Conservation (phyloP, 169 alveolate species). For the Cryptosporidium ubiquitum region DNA sequence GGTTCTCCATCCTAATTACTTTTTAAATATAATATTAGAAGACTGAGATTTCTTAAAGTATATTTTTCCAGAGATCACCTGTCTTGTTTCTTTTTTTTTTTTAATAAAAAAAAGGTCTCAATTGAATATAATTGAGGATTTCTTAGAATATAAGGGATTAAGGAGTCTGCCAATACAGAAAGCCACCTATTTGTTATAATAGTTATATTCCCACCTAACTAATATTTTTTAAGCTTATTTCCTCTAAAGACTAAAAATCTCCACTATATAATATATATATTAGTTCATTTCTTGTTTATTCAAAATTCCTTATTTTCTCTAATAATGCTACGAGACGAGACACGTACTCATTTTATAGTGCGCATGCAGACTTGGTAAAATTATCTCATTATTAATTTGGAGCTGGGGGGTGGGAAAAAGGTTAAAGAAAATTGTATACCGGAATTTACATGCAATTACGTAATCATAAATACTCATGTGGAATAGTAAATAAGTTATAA, state of each 20-base stretch:
- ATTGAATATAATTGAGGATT: too few species aligned
- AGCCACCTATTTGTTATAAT: too few species aligned
- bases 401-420: neutral
- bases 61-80: neutral
- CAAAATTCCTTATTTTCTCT: neutral
- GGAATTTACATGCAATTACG: neutral
- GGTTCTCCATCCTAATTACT: neutral
- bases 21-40: too few species aligned
- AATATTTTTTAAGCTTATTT: too few species aligned
- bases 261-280: too few species aligned
- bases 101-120: too few species aligned
- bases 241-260: neutral
- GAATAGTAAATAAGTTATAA: neutral
- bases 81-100: neutral
- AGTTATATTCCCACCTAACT: neutral
- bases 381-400: neutral
- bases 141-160: too few species aligned
- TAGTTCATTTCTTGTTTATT: neutral
- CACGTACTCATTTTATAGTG: neutral
- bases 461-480: neutral
- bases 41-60: neutral
- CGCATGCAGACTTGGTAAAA: neutral
- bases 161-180: too few species aligned
- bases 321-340: conserved; percentile 43
- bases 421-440: neutral